These are phyloP conservation scores for Vanderwaltozyma verrucispora DNA, from an alignment of 805 yeast species.

Conservation along the genomic window DNA sequence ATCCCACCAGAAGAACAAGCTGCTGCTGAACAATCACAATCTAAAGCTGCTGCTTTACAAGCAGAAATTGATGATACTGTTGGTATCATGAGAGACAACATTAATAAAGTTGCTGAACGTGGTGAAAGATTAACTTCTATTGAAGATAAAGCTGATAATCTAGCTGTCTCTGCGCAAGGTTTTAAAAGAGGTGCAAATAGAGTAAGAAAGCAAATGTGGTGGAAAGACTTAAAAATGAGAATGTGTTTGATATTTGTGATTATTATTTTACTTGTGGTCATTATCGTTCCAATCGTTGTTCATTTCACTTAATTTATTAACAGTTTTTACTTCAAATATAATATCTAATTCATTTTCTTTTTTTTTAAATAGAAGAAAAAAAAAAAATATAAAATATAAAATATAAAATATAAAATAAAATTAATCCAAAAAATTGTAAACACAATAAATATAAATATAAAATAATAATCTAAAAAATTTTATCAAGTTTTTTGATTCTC, in stretches of 20 bases:
- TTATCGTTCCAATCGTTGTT: slow-evolving; percentile 85
- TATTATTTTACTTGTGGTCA: slow-evolving; percentile 69
- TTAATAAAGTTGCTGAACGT: slow-evolving; percentile 83
- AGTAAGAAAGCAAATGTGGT: slow-evolving; percentile 98
- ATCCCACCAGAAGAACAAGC: slow-evolving; percentile 41
- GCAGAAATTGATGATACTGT: slow-evolving; percentile 94
- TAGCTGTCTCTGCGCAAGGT: slow-evolving; percentile 84
- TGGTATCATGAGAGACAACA: slow-evolving; percentile 95
- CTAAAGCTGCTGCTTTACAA: slow-evolving; percentile 71
- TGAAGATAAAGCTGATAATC: slow-evolving; percentile 84
- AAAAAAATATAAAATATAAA: too few relatives aligned
- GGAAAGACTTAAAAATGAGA: slow-evolving; percentile 94
- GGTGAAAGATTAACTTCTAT: slow-evolving; percentile 87
- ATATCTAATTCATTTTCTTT: too few relatives aligned
- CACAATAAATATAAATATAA: too few relatives aligned
- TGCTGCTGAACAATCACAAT: slow-evolving; percentile 24
- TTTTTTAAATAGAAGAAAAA: too few relatives aligned
- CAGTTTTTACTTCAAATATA: too few relatives aligned
- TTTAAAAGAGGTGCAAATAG: slow-evolving; percentile 94
- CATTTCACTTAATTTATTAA: slow-evolving; percentile 43
- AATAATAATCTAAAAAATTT: too few relatives aligned
- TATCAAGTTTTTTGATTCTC: too few relatives aligned
- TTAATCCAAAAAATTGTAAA: too few relatives aligned
- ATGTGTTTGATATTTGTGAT: slow-evolving; percentile 74
- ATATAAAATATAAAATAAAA: too few relatives aligned